Conservation (phyloP, 176 grass and related monocot genomes). For the Lolium rigidum region DNA sequence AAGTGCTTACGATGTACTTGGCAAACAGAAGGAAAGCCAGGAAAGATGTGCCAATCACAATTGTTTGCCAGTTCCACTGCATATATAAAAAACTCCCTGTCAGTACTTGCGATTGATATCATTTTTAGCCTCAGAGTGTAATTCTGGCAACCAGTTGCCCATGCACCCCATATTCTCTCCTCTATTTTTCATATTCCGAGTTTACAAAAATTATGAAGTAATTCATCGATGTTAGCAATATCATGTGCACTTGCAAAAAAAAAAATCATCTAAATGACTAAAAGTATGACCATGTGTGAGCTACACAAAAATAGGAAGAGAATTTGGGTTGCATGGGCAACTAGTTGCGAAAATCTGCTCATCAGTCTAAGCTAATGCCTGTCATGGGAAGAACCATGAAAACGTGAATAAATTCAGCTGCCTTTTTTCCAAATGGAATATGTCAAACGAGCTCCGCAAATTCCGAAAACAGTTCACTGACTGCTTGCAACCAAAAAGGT, state of each 20-base stretch:
- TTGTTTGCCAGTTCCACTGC: constrained; percentile 98
- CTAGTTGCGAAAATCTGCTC: not conserved
- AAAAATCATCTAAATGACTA: not conserved
- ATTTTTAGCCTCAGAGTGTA: not conserved
- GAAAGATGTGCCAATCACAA: constrained; percentile 73
- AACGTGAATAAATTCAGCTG: not conserved
- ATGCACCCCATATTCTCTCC: not conserved
- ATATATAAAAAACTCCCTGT: constrained; percentile 35
- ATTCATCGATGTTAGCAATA: not conserved
- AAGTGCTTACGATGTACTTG: constrained; percentile 72
- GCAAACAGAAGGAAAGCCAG: constrained; percentile 78
- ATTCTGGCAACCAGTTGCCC: not conserved
- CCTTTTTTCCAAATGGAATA: not conserved
- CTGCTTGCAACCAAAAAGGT: not conserved
- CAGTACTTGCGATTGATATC: constrained; percentile 23
- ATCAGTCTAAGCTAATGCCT: not conserved
- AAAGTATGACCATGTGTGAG: not conserved
- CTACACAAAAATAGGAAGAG: not conserved
- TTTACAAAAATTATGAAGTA: not conserved
- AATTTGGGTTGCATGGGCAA: not conserved
- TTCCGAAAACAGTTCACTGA: not conserved
- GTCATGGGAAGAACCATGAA: not conserved
- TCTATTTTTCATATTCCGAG: not conserved
- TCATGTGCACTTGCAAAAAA: not conserved
- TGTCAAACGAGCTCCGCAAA: not conserved